A percentile compares a stretch with the other conserved stretches of the same genome.
These are phyloP conservation scores for Sicyos baderoa DNA, from an alignment of 306 rosid genomes.

Conservation along the genomic window DNA sequence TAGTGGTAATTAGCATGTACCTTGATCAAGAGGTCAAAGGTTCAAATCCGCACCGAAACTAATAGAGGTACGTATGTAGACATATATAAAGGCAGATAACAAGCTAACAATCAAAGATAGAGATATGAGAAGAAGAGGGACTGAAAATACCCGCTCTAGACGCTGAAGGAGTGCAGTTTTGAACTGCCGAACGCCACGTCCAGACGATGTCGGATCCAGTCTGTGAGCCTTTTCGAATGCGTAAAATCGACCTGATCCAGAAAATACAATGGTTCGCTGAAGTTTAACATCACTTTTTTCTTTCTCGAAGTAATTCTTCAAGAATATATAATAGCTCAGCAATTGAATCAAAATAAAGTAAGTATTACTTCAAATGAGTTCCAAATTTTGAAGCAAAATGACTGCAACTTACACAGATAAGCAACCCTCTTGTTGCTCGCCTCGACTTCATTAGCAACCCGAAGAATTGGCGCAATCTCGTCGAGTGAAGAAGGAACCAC, in stretches of 20 bases:
- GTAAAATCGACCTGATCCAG: slow-evolving; percentile 81
- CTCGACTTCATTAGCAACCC: slow-evolving; percentile 97
- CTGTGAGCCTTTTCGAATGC: slow-evolving; percentile 96
- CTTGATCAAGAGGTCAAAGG: no score
- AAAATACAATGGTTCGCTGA: background rate
- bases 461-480: slow-evolving; percentile 89
- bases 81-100: no score
- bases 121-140: background rate
- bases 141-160: slow-evolving; percentile 61
- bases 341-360: background rate
- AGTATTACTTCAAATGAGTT: background rate
- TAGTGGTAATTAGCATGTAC: no score
- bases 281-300: slow-evolving; percentile 11
- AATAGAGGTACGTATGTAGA: no score
- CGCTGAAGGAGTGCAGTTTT: slow-evolving; percentile 99
- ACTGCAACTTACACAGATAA: slow-evolving; percentile 76
- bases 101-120: no score
- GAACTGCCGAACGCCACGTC: slow-evolving; percentile 98
- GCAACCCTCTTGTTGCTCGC: slow-evolving; percentile 73
- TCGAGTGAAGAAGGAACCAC: slow-evolving; percentile 85
- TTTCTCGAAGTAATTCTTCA: background rate
- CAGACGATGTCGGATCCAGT: slow-evolving; percentile 84
- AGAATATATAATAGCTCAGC: background rate
- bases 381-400: background rate
- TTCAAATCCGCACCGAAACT: no score